A percentile compares a stretch with the other conserved stretches of the same genome.
phyloP scores from a whole-genome alignment of 2,329 filamentous ascomycete species.

The Tolypocladium cylindrosporum region DNA sequence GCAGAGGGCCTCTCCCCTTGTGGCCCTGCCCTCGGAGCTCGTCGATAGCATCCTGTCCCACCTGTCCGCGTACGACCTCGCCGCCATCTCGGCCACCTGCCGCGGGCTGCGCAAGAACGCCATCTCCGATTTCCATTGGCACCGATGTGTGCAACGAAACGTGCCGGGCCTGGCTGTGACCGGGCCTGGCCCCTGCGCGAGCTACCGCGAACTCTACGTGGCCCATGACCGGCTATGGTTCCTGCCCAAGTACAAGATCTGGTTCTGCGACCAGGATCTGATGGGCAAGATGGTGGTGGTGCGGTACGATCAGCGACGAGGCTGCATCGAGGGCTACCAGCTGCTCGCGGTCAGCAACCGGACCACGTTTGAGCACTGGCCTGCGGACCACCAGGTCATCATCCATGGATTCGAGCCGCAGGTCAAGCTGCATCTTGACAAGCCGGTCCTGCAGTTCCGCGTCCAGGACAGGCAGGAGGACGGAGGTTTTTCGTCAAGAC shows the following conservation, averaged over 20 bases:
- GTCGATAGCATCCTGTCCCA: slow-evolving; percentile 60
- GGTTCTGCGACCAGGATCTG: slow-evolving; percentile 70
- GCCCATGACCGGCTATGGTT: slow-evolving; percentile 80
- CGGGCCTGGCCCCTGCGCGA: slow-evolving; percentile 46
- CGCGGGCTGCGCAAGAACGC: slow-evolving; percentile 48
- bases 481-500: slow-evolving; percentile 9
- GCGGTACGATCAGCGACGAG: slow-evolving; percentile 64
- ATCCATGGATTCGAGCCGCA: slow-evolving; percentile 65
- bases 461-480: slow-evolving; percentile 12
- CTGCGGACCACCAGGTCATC: slow-evolving; percentile 51
- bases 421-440: slow-evolving; percentile 63
- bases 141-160: slow-evolving; percentile 55
- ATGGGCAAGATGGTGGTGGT: slow-evolving; percentile 66
- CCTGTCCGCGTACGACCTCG: slow-evolving; percentile 56
- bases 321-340: slow-evolving; percentile 72
- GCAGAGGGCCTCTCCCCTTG: slow-evolving; percentile 22
- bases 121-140: slow-evolving; percentile 62
- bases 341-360: slow-evolving; percentile 55
- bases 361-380: slow-evolving; percentile 52
- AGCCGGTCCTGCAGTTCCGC: slow-evolving; percentile 54
- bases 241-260: slow-evolving; percentile 66
- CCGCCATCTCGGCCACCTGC: slow-evolving; percentile 49
- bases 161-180: slow-evolving; percentile 46
- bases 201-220: slow-evolving; percentile 62
- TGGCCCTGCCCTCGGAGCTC: slow-evolving; percentile 63